These are phyloP conservation scores for Piper longum DNA, from an alignment of 164 flowering plant genomes.

Conservation along the genomic window DNA sequence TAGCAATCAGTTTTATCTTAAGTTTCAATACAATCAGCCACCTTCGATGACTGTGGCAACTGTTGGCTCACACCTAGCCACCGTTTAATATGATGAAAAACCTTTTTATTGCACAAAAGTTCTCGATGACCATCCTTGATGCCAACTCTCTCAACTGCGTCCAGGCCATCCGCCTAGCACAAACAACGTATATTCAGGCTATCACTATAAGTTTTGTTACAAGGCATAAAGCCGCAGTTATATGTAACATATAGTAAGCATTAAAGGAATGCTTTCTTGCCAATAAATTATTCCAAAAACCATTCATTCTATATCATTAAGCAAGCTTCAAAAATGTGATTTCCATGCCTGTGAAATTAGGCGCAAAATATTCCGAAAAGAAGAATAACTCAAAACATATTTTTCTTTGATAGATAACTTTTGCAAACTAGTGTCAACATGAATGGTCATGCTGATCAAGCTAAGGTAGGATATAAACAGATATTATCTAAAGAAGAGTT, in stretches of 20 bases:
- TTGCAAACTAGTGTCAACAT: too few species aligned
- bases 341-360: not conserved
- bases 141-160: constrained; percentile 60
- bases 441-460: too few species aligned
- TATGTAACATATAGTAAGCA: not conserved
- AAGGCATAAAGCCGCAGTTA: not conserved
- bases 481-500: too few species aligned
- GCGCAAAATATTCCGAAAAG: too few species aligned
- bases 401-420: too few species aligned
- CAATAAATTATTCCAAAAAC: not conserved
- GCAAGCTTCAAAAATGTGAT: not conserved
- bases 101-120: constrained; percentile 34
- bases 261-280: not conserved
- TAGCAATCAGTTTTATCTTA: not conserved
- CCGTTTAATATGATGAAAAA: constrained; percentile 38
- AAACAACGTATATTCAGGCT: not conserved
- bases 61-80: constrained; percentile 48
- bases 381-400: too few species aligned
- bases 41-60: not conserved
- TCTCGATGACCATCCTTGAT: constrained; percentile 52
- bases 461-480: too few species aligned
- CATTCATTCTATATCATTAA: not conserved
- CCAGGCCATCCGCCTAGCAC: constrained; percentile 65
- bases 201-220: not conserved
- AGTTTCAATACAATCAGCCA: not conserved